Percentiles rank a stretch among this genome's conserved stretches.
Evolutionary conservation across 2,329 filamentous ascomycete species (phyloP).

Genomic region (Alternaria angustiovoidea): DNA sequence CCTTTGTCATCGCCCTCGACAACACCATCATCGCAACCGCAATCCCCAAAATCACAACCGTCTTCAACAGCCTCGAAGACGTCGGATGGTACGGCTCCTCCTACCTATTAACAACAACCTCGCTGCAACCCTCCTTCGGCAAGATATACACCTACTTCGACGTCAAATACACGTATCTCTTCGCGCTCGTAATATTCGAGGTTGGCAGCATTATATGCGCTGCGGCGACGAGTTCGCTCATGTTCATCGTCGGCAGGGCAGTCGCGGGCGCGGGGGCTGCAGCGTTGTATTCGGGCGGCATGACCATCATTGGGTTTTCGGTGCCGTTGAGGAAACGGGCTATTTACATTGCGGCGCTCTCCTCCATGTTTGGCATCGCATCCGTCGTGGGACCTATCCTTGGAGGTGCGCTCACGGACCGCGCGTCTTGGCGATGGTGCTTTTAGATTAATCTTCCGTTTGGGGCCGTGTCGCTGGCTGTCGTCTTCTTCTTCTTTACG

Average conservation of each 20-base stretch:
- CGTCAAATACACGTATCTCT: slow-evolving; percentile 61
- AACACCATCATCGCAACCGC: slow-evolving; percentile 50
- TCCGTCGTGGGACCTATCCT: slow-evolving; percentile 54
- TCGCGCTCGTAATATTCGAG: slow-evolving; percentile 57
- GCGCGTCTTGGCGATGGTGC: slow-evolving; percentile 51
- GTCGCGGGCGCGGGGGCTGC: slow-evolving; percentile 63
- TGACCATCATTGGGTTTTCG: slow-evolving; percentile 59
- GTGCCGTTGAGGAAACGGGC: slow-evolving; percentile 55
- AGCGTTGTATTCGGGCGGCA: slow-evolving; percentile 61
- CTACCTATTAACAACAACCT: slow-evolving; percentile 57
- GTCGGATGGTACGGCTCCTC: slow-evolving; percentile 54
- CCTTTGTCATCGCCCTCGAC: too few species aligned
- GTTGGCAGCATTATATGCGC: slow-evolving; percentile 65
- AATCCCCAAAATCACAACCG: slow-evolving; percentile 53
- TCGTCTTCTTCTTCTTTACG: slow-evolving; percentile 44
- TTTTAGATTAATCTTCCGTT: slow-evolving; percentile 56
- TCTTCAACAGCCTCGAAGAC: slow-evolving; percentile 53
- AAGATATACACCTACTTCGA: slow-evolving; percentile 69
- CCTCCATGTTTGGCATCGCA: slow-evolving; percentile 51
- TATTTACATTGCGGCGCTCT: slow-evolving; percentile 50
- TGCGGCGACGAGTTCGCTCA: slow-evolving; percentile 56
- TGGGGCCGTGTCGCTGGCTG: slow-evolving; percentile 49
- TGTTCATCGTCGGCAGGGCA: slow-evolving; percentile 65
- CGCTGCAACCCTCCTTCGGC: slow-evolving; percentile 57
- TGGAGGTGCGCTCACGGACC: slow-evolving; percentile 54